phyloP scores from a whole-genome alignment of 257 asterid species.

The Thymus quinquecostatus region DNA sequence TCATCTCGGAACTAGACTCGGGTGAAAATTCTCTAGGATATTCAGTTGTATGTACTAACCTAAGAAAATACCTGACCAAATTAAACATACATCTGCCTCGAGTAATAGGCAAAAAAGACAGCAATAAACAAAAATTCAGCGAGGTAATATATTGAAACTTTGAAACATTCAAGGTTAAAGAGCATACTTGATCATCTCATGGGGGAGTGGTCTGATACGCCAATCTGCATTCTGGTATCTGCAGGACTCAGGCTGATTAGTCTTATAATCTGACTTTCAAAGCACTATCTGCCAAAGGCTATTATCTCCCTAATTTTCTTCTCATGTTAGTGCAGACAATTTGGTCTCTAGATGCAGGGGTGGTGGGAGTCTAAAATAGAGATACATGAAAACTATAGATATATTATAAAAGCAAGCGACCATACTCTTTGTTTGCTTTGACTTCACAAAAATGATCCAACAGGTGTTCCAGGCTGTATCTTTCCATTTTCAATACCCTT shows the following conservation, averaged over 20 bases:
- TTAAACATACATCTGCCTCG: background rate
- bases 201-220: slow-evolving; percentile 96
- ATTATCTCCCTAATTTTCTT: slow-evolving; percentile 1
- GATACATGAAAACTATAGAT: slow-evolving; percentile 35
- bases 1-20: background rate
- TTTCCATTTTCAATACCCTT: slow-evolving; percentile 87
- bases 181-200: slow-evolving; percentile 79
- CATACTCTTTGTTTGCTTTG: slow-evolving; percentile 91
- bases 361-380: slow-evolving; percentile 11
- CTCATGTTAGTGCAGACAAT: slow-evolving; percentile 1
- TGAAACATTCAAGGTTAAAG: slow-evolving; percentile 23
- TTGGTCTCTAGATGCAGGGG: slow-evolving; percentile 21
- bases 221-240: slow-evolving; percentile 99
- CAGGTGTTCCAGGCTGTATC: slow-evolving; percentile 85
- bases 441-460: slow-evolving; percentile 89
- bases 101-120: background rate
- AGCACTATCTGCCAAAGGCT: slow-evolving; percentile 3
- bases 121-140: background rate
- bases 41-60: background rate
- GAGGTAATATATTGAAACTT: slow-evolving; percentile 1
- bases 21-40: slow-evolving; percentile 13
- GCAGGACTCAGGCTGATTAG: slow-evolving; percentile 39
- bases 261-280: slow-evolving; percentile 16
- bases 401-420: slow-evolving; percentile 30
- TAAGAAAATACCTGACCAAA: background rate